Evolutionary conservation across 164 flowering plant genomes (phyloP).

Genomic region (Aristolochia contorta): DNA sequence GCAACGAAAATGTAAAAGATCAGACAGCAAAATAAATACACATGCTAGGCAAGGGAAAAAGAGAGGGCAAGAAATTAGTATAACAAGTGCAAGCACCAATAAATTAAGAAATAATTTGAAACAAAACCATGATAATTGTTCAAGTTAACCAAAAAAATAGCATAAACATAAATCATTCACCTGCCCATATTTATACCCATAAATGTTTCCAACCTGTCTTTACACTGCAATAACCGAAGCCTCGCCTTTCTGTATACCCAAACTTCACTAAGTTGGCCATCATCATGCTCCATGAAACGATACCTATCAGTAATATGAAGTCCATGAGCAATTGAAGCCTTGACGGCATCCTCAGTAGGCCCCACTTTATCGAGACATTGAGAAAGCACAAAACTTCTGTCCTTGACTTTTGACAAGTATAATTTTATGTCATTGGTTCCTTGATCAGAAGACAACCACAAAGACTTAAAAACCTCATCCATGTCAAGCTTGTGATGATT

Average conservation of each 20-base stretch:
- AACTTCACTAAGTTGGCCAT: conserved; percentile 17
- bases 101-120: too few relatives aligned
- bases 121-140: too few relatives aligned
- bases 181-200: conserved; percentile 98
- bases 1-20: too few relatives aligned
- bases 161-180: conserved; percentile 22
- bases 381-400: conserved; percentile 58
- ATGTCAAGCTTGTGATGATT: conserved; percentile 56
- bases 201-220: conserved; percentile 89
- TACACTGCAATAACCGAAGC: conserved; percentile 68
- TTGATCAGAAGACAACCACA: conserved; percentile 66
- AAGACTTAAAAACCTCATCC: conserved; percentile 74
- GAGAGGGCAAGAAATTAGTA: too few relatives aligned
- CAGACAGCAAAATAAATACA: too few relatives aligned
- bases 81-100: too few relatives aligned
- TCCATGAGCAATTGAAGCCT: conserved; percentile 63
- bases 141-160: too few relatives aligned
- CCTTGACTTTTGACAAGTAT: conserved; percentile 61
- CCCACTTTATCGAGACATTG: conserved; percentile 76
- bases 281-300: conserved; percentile 39
- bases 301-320: conserved; percentile 56
- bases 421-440: conserved; percentile 46
- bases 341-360: conserved; percentile 63
- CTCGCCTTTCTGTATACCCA: conserved; percentile 64
- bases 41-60: too few relatives aligned